Base-by-base conservation (phyloP, 2,329 filamentous ascomycete species). In the Cladosporium sp. region DNA sequence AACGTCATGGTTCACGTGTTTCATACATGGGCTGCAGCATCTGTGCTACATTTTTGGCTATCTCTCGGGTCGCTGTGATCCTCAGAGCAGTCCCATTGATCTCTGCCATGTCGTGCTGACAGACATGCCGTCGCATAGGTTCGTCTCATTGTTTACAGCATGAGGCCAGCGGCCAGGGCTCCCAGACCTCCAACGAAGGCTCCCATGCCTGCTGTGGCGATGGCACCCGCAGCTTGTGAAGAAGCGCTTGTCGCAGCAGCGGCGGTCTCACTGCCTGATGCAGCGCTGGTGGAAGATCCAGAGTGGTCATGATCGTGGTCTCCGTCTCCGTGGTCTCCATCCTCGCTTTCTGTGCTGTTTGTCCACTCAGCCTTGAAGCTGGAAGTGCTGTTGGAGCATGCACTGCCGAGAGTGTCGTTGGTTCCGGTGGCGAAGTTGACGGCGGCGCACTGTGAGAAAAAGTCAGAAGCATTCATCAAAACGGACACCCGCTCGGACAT, bases 371-470 rank as follows among this genome's bases (percentile, higher is more conserved):
- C 74, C 21, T 63, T 68, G 67, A 75, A 75, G 49, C 6, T 61
- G 38, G 57, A 60, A 34, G 41, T 58, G 2, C 47, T 24, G 64
- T 66, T 76, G 2, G 61, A 68, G 70, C 74, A 76, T 32, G 67
- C 62, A 24, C 62, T 51, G 8, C 72, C 73, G 36, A 70, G 47
- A 2, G 74, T 76, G 59, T 47, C 54, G 71, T 75, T 76, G 59
- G 69, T 66, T n/a, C 74, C 74, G 2, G 68, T 61, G 44, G 72
- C 71, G 58, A 75, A 76, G 59, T 71, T 72, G 52, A 76, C 74
- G 10, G 74, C 72, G 12, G 74, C 74, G 59, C 74, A 76, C 74
- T 76, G 34, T 21, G 12, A 4, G 4, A 4, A 36, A n/a, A 49
- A 47, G 26, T 65, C 51, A 44, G 47, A 6, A 62, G 15, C 3